These are phyloP conservation scores for Macrolepiota fuliginosa DNA, from an alignment of 768 basidiomycete species.

Conservation along the genomic window DNA sequence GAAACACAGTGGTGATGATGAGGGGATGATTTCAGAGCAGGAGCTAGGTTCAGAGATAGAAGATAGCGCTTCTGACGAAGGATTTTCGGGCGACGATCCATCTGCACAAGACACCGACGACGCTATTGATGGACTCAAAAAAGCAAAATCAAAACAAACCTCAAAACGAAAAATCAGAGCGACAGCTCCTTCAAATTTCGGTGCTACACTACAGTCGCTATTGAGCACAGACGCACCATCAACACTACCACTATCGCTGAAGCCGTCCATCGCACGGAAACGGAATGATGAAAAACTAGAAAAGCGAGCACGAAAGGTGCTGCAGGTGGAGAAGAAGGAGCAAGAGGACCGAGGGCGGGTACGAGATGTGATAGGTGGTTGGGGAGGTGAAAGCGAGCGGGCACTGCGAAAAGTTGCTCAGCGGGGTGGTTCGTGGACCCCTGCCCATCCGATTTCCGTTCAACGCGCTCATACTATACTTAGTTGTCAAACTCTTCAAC, in stretches of 20 bases:
- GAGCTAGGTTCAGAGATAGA: conserved; percentile 13
- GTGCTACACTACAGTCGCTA: conserved; percentile 68
- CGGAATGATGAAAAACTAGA: conserved; percentile 78
- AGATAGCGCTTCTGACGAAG: conserved; percentile 17
- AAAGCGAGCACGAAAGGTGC: conserved; percentile 63
- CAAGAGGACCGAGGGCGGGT: conserved; percentile 69
- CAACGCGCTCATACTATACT: neutral
- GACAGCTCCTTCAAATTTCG: conserved; percentile 71
- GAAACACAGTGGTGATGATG: conserved; percentile 24
- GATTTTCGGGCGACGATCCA: conserved; percentile 20
- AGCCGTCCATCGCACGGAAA: conserved; percentile 66
- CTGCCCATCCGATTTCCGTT: neutral
- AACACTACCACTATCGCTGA: conserved; percentile 70
- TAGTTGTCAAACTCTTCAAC: conserved; percentile 87
- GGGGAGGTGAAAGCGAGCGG: conserved; percentile 83
- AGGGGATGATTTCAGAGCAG: neutral
- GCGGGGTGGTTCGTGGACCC: conserved; percentile 63
- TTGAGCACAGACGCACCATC: conserved; percentile 72
- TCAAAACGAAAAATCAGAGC: conserved; percentile 82
- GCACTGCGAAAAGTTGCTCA: conserved; percentile 82
- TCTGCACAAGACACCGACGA: conserved; percentile 51
- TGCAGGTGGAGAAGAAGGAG: conserved; percentile 70
- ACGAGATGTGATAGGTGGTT: conserved; percentile 77
- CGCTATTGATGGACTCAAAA: conserved; percentile 55
- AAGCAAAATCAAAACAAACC: conserved; percentile 73